Base-by-base conservation (phyloP, 345 rosid genomes). In the Orychophragmus violaceus region DNA sequence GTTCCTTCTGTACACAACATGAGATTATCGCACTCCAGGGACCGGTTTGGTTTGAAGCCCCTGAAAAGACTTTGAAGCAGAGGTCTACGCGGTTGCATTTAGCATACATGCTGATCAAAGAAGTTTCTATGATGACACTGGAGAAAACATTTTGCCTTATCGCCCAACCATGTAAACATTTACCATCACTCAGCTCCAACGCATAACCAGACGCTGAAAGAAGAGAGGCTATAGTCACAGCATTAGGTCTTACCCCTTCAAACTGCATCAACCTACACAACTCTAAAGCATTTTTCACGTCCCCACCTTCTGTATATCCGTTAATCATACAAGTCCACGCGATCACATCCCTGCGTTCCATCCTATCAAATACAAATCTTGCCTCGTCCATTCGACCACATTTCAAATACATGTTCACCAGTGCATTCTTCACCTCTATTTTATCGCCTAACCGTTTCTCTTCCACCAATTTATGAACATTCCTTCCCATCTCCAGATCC, bases 41-140 rank as follows among this genome's bases (percentile, higher is more conserved):
- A 0, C 69, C 87, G 0, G 90, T 78, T 69, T 71, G 82, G 72
- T 64, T 79, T 1, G 84, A 81, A 67, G 80, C 77, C 78, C 71
- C 78, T 0, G 54, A 66, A 64, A 91, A 82, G 46, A 88, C 86
- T 72, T 24, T 71, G 23, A 82, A 85, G 67, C 90, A 82, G 39
- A 79, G 80, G 42, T 82, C 79, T 62, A 84, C 9, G 0, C 65
- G 80, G 39, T 77, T 70, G 75, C 94, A 87, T 71, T 83, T 89
- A 70, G 98, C 90, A 76, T 88, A 91, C 90, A 88, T 87, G 74
- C 85, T 88, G 57, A 88, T 87, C 77, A 91, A 75, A 72, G 94
- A 85, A 32, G 98, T 91, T 68, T 88, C 90, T 6, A 87, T 64
- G 27, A 65, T 56, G 70, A 87, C 78, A 49, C 80, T 76, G 3